Conservation (phyloP, 768 basidiomycete species). For the Boletus pseudopeckii region DNA sequence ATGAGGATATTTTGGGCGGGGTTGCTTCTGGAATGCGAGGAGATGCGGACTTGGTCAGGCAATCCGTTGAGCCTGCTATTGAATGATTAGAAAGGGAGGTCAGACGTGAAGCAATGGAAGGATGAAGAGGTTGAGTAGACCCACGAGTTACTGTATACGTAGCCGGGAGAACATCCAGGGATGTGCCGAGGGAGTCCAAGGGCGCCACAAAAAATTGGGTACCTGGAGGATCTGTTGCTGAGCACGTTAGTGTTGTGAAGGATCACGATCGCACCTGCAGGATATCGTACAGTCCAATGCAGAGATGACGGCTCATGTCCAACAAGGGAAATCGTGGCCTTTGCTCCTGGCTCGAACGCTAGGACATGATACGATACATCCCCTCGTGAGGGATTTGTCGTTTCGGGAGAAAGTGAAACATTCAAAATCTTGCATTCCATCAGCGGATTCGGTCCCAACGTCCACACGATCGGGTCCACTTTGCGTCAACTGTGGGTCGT, state of each 20-base stretch:
- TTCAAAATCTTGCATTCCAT: slow-evolving; percentile 17
- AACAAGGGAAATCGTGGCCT: slow-evolving; percentile 33
- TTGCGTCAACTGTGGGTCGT: neutral
- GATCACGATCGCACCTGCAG: slow-evolving; percentile 34
- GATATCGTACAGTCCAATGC: slow-evolving; percentile 39
- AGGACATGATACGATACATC: slow-evolving; percentile 40
- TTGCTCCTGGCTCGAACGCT: slow-evolving; percentile 37
- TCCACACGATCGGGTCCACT: neutral
- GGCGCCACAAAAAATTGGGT: slow-evolving; percentile 42
- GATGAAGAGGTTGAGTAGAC: slow-evolving; percentile 1
- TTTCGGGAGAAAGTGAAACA: slow-evolving; percentile 2
- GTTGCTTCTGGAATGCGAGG: slow-evolving; percentile 31
- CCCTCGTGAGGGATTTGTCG: neutral
- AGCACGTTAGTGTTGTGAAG: neutral
- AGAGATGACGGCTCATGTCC: slow-evolving; percentile 34
- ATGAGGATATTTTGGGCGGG: neutral
- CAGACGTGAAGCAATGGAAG: neutral
- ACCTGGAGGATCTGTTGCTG: slow-evolving; percentile 28
- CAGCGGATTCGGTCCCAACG: neutral
- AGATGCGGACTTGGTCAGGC: slow-evolving; percentile 19
- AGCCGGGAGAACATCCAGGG: slow-evolving; percentile 38
- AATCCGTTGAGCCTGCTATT: slow-evolving; percentile 29
- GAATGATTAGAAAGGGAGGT: neutral
- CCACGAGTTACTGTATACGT: slow-evolving; percentile 38
- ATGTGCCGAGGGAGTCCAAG: slow-evolving; percentile 41